Conservation (phyloP, 73 alveolate species). For the Stentor coeruleus region DNA sequence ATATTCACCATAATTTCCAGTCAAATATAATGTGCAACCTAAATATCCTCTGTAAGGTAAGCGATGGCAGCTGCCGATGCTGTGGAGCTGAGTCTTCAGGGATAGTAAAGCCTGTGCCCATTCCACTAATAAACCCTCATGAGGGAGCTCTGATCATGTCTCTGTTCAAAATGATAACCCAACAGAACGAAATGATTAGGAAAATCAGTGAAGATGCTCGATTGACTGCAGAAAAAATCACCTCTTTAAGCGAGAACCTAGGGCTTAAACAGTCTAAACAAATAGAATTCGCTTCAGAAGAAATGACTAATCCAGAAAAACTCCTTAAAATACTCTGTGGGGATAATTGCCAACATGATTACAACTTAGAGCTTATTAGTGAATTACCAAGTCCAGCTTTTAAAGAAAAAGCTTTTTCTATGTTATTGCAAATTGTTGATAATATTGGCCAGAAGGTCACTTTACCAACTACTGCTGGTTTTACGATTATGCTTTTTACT, state of each 20-base stretch:
- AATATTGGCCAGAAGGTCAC: not conserved
- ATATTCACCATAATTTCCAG: not conserved
- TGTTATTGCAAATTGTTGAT: not conserved
- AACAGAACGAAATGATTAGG: not conserved
- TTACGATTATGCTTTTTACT: slow-evolving; percentile 19
- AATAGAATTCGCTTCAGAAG: not conserved
- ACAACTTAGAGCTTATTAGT: not conserved
- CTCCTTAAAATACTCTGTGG: not conserved
- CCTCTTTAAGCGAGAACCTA: not conserved
- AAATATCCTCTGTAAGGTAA: not conserved
- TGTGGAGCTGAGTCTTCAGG: not conserved
- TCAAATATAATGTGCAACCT: not conserved
- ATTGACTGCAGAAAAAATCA: not conserved
- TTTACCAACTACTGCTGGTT: not conserved
- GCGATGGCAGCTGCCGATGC: not conserved
- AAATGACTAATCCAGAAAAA: not conserved
- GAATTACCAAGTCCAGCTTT: slow-evolving; percentile 22
- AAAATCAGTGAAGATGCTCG: not conserved
- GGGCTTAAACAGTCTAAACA: slow-evolving; percentile 1
- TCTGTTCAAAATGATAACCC: not conserved
- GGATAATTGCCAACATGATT: not conserved
- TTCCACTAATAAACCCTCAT: not conserved
- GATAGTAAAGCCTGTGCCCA: not conserved
- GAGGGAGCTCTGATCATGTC: not conserved
- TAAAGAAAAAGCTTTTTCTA: slow-evolving; percentile 21